Evolutionary conservation across 352 stramenopile species (phyloP).

Genomic region (Stramenopiles sp.): DNA sequence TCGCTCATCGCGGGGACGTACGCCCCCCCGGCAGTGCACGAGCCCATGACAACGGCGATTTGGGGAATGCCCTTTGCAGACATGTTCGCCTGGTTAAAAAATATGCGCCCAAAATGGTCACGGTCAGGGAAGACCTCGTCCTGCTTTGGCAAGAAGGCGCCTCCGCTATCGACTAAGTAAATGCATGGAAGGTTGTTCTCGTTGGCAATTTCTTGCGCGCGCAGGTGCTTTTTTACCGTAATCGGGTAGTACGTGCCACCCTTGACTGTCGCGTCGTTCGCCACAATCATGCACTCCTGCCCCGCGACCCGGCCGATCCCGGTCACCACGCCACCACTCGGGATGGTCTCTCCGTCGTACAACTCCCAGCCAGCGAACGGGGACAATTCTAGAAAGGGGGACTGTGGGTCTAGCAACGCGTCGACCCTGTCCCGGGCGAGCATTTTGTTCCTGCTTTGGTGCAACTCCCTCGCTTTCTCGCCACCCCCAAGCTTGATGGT

Average conservation of each 20-base stretch:
- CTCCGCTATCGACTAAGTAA: constrained; percentile 74
- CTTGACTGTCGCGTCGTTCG: constrained; percentile 95
- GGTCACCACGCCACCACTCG: constrained; percentile 61
- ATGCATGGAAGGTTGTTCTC: constrained; percentile 88
- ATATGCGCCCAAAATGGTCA: constrained; percentile 90
- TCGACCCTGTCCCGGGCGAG: constrained; percentile 75
- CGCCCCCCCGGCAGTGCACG: constrained; percentile 83
- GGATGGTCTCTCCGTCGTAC: constrained; percentile 47
- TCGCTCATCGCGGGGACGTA: constrained; percentile 93
- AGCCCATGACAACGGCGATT: constrained; percentile 89
- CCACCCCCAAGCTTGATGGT: too few relatives aligned
- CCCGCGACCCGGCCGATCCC: constrained; percentile 55
- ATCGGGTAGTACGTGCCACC: constrained; percentile 94
- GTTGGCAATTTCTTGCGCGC: constrained; percentile 76
- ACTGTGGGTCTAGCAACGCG: constrained; percentile 71
- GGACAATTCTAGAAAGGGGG: constrained; percentile 84
- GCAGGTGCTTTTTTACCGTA: constrained; percentile 86
- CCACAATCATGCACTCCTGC: constrained; percentile 79
- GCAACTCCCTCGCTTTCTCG: constrained; percentile 37
- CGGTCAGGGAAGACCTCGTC: constrained; percentile 89
- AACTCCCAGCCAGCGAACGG: constrained; percentile 56
- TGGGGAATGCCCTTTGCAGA: constrained; percentile 76
- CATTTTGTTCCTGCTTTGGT: constrained; percentile 50
- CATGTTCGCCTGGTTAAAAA: constrained; percentile 95
- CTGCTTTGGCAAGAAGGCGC: constrained; percentile 82